phyloP scores from a whole-genome alignment of 768 basidiomycete species.

The Pleurotus sapidus region DNA sequence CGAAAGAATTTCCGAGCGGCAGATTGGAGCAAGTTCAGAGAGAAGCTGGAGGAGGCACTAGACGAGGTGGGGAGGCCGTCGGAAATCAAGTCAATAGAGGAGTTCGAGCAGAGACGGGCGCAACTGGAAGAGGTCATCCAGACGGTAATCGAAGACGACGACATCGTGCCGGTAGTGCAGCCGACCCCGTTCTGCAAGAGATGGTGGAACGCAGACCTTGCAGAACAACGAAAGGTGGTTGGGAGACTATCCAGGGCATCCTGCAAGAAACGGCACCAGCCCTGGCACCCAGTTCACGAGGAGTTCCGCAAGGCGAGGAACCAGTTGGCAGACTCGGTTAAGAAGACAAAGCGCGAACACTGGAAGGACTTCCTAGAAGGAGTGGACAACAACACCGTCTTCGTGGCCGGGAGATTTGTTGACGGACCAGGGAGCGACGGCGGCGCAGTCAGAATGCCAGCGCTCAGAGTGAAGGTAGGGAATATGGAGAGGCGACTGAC shows the following conservation, averaged over 20 bases:
- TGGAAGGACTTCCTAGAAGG: slow-evolving; percentile 14
- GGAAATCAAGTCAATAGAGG: not conserved
- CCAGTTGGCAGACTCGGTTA: not conserved
- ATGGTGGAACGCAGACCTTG: slow-evolving; percentile 18
- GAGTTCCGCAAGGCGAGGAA: not conserved
- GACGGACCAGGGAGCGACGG: slow-evolving; percentile 9
- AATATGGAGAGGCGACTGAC: not conserved
- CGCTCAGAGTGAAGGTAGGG: not conserved
- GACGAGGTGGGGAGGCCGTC: not conserved
- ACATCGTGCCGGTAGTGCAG: slow-evolving; percentile 1
- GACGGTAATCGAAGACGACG: slow-evolving; percentile 5
- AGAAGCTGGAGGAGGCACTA: slow-evolving; percentile 7
- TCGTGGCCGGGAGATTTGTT: slow-evolving; percentile 13
- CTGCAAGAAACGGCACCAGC: not conserved
- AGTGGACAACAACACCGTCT: not conserved
- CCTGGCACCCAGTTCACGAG: slow-evolving; percentile 5
- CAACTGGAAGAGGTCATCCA: slow-evolving; percentile 7
- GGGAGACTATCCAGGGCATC: not conserved
- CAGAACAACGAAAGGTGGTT: not conserved
- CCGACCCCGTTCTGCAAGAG: slow-evolving; percentile 14
- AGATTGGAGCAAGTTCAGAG: slow-evolving; percentile 20
- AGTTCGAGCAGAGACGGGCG: slow-evolving; percentile 1
- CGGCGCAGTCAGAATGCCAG: slow-evolving; percentile 5
- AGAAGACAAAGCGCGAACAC: slow-evolving; percentile 12
- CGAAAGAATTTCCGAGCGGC: slow-evolving; percentile 16